Percentiles rank a stretch among this genome's conserved stretches.
Conservation (phyloP, 768 basidiomycete genomes). For the Agrocybe pediades region DNA sequence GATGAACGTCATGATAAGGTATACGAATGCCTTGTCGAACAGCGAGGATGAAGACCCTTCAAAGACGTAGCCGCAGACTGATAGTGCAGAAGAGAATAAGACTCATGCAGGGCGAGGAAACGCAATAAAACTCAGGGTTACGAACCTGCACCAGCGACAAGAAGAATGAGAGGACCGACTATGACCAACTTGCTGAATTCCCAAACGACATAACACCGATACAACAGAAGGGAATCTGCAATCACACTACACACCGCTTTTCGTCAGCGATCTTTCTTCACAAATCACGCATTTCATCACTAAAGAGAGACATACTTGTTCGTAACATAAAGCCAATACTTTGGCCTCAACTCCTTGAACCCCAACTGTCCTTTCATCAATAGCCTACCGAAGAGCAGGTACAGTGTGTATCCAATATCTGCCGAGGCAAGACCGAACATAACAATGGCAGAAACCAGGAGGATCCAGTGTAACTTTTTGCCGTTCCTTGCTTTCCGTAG, state of each 20-base stretch:
- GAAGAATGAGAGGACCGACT: conserved; percentile 25
- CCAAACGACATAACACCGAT: conserved; percentile 43
- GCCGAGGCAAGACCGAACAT: conserved; percentile 28
- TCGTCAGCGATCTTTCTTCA: background rate
- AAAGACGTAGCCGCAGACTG: conserved; percentile 24
- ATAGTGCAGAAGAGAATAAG: background rate
- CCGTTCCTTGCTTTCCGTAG: conserved; percentile 22
- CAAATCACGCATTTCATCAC: background rate
- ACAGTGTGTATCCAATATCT: conserved; percentile 34
- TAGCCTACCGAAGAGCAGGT: conserved; percentile 28
- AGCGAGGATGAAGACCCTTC: conserved; percentile 17
- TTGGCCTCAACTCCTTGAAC: conserved; percentile 27
- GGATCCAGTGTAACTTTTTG: conserved; percentile 26
- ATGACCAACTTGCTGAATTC: conserved; percentile 28
- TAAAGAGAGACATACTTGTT: conserved; percentile 33
- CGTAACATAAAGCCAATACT: conserved; percentile 37
- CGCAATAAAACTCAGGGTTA: too few species aligned
- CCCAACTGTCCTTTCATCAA: conserved; percentile 16
- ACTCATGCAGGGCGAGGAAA: background rate
- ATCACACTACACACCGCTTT: conserved; percentile 22
- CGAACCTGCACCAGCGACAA: conserved; percentile 36
- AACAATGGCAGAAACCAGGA: conserved; percentile 29
- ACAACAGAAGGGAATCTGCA: conserved; percentile 34
- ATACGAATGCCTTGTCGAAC: conserved; percentile 30
- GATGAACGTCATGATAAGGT: conserved; percentile 31